Evolutionary conservation across 1,284 basidiomycete genomes (phyloP).

Genomic region (Veloboletus limbatus): DNA sequence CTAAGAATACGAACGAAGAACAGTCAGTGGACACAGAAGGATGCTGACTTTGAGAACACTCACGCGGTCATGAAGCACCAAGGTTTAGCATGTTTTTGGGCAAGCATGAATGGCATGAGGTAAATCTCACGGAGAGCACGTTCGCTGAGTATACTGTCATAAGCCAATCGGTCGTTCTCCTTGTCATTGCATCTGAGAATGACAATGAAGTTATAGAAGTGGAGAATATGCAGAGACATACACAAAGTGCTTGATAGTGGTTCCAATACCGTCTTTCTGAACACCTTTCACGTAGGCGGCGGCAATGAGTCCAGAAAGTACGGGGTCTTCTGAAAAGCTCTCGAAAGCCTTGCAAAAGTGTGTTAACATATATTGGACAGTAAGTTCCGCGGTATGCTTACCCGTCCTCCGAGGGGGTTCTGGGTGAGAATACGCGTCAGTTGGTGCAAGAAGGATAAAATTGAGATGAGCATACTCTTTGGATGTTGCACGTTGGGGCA

Average conservation of each 20-base stretch:
- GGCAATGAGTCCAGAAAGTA: conserved; percentile 67
- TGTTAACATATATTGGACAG: conserved; percentile 10
- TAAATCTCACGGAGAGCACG: conserved; percentile 81
- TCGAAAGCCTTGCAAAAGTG: conserved; percentile 58
- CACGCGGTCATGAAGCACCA: conserved; percentile 75
- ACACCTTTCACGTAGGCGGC: conserved; percentile 73
- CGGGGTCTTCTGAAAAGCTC: conserved; percentile 80
- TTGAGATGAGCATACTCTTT: conserved; percentile 45
- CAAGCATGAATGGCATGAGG: conserved; percentile 81
- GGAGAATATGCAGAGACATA: conserved; percentile 26
- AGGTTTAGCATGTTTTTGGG: conserved; percentile 66
- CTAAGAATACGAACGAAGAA: conserved; percentile 30
- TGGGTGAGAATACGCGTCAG: conserved; percentile 22
- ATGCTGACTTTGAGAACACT: conserved; percentile 24
- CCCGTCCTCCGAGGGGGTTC: conserved; percentile 72
- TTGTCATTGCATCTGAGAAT: conserved; percentile 61
- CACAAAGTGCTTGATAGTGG: conserved; percentile 73
- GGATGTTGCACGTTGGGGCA: conserved; percentile 80
- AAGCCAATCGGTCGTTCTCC: conserved; percentile 65
- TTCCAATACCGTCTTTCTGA: conserved; percentile 69
- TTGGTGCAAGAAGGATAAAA: neutral
- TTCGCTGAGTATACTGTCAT: conserved; percentile 58
- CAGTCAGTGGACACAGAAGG: neutral
- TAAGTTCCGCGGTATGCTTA: conserved; percentile 29
- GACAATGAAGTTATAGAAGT: neutral